These are phyloP conservation scores for Rossbeevera mucosa DNA, from an alignment of 768 basidiomycete species.

Conservation along the genomic window DNA sequence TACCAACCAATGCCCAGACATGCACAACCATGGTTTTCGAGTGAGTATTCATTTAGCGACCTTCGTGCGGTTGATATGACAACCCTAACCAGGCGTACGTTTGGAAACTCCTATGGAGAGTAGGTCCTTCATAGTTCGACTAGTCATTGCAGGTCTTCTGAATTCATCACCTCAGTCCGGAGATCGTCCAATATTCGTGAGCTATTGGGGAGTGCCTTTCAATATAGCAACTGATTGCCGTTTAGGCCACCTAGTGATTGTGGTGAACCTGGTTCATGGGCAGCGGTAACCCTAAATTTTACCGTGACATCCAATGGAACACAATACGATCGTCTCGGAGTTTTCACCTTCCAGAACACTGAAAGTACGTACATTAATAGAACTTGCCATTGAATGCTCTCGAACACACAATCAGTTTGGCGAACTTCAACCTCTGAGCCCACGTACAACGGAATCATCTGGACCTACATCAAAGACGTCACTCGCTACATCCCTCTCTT, in stretches of 20 bases:
- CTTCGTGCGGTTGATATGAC: not conserved
- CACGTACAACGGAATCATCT: conserved; percentile 63
- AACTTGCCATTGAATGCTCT: not conserved
- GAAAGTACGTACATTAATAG: conserved; percentile 48
- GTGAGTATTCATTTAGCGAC: conserved; percentile 33
- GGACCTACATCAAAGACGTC: conserved; percentile 75
- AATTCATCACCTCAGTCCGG: conserved; percentile 41
- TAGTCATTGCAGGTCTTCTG: not conserved
- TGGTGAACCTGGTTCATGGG: conserved; percentile 67
- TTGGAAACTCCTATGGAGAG: conserved; percentile 67
- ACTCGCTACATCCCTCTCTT: conserved; percentile 71
- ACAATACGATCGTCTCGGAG: conserved; percentile 67
- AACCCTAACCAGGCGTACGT: conserved; percentile 49
- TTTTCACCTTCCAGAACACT: conserved; percentile 73
- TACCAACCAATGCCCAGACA: conserved; percentile 55
- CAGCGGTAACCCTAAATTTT: conserved; percentile 69
- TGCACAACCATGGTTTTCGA: conserved; percentile 64
- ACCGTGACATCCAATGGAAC: conserved; percentile 77
- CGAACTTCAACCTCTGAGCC: conserved; percentile 79
- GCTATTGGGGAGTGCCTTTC: conserved; percentile 11
- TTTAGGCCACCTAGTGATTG: conserved; percentile 68
- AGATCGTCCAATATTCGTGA: conserved; percentile 59
- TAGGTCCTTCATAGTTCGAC: conserved; percentile 30
- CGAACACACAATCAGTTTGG: conserved; percentile 49
- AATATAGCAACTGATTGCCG: not conserved